Base-by-base conservation (phyloP, 1,139 yeast species). In the Blastobotrys illinoisensis region DNA sequence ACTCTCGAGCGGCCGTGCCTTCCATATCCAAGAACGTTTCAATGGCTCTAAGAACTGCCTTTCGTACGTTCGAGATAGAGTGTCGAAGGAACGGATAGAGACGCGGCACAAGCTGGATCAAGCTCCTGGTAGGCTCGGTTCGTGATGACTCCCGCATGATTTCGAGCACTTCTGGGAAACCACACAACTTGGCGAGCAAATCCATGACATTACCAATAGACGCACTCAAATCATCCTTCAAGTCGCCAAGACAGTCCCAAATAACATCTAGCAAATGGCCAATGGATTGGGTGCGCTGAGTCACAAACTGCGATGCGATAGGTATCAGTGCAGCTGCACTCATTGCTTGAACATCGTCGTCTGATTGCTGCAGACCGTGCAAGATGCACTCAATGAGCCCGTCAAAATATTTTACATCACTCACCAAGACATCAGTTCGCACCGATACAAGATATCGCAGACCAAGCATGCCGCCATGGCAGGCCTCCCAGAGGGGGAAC, bases 181-280 rank as follows among this genome's bases (percentile, higher is more conserved):
- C 81, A 70, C 97, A 93, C 52, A 93, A 76, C 65, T 86, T 89
- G 1, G 97, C 95, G 58, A 93, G 76, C 46, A 93, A 74, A 69
- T 93, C 97, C 98, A 93, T 93, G 1, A 93, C 95, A 2, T 96
- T 88, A 46, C 98, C 98, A 52, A 93, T 91, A 14, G 97, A 87
- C 0, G 98, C 96, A 19, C 96, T 87, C 52, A 93, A 76, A 68
- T 93, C 99, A 68, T 93, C 99, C 62, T 88, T 83, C 57, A 91
- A 75, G 64, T 87, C 89, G 1, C 89, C 82, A 47, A 93, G 74
- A 60, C 96, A 88, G 54, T 83, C 85, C 99, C 99, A 93, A 19
- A 93, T 82, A 1, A 90, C 95, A 19, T 80, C 77, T 46, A 93
- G 74, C 24, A 93, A 78, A 13, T 81, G 74, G 54, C 82, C 84